Percentiles rank a stretch among this genome's conserved stretches.
Conservation (phyloP, 1,284 basidiomycete genomes). For the Ustilago cynodontis region DNA sequence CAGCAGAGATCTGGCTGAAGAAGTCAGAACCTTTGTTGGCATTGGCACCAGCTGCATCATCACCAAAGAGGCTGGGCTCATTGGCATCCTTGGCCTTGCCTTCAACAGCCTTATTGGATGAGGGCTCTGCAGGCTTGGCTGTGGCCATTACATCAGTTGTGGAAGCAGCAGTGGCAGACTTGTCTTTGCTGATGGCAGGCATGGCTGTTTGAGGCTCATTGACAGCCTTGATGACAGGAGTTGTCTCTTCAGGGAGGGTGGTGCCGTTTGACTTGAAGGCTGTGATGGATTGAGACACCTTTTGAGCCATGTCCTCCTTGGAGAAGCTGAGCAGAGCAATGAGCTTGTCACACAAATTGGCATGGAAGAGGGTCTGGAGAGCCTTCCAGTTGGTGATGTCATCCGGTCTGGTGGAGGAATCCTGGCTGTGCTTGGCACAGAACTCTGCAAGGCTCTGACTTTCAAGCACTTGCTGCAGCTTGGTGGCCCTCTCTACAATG, state of each 20-base stretch:
- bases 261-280: slow-evolving; percentile 72
- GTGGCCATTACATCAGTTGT: slow-evolving; percentile 71
- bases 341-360: slow-evolving; percentile 89
- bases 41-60: slow-evolving; percentile 74
- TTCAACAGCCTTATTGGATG: slow-evolving; percentile 20
- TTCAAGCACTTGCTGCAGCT: slow-evolving; percentile 79
- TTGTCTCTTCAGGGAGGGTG: slow-evolving; percentile 56
- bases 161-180: slow-evolving; percentile 70
- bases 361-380: slow-evolving; percentile 86
- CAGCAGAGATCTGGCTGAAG: slow-evolving; percentile 79
- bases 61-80: slow-evolving; percentile 85
- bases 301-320: slow-evolving; percentile 83
- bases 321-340: slow-evolving; percentile 92
- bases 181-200: slow-evolving; percentile 70
- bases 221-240: slow-evolving; percentile 67
- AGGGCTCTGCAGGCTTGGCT: slow-evolving; percentile 12
- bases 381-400: slow-evolving; percentile 80
- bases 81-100: slow-evolving; percentile 71
- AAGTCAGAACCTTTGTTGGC: slow-evolving; percentile 83
- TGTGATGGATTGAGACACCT: slow-evolving; percentile 84
- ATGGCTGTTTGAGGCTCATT: slow-evolving; percentile 47
- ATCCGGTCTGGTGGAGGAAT: slow-evolving; percentile 71
- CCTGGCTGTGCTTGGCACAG: slow-evolving; percentile 63
- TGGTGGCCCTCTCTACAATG: slow-evolving; percentile 82
- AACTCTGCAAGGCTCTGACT: slow-evolving; percentile 69